Evolutionary conservation across 495 filamentous ascomycete genomes (phyloP).

Genomic region (Massariosphaeria phaeospora): DNA sequence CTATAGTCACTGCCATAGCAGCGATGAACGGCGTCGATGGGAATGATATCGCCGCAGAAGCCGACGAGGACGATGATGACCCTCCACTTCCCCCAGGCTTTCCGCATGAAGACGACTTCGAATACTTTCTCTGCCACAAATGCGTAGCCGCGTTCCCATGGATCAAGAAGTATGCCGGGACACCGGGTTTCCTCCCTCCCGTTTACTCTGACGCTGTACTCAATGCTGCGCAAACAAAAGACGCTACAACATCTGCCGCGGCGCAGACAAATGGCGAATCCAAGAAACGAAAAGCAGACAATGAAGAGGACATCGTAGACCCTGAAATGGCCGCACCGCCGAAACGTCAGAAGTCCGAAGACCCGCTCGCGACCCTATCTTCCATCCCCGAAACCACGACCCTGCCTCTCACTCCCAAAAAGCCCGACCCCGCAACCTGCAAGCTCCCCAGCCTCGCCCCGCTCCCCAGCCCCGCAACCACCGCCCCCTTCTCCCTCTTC

Average conservation of each 20-base stretch:
- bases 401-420: conserved; percentile 36
- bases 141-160: conserved; percentile 85
- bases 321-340: conserved; percentile 6
- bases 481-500: conserved; percentile 69
- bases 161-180: conserved; percentile 87
- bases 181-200: conserved; percentile 71
- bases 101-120: conserved; percentile 81
- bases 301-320: conserved; percentile 41
- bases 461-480: conserved; percentile 49
- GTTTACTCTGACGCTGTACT: conserved; percentile 45
- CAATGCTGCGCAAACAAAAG: conserved; percentile 7
- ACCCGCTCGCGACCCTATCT: conserved; percentile 10
- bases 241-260: conserved; percentile 28
- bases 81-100: conserved; percentile 73
- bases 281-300: conserved; percentile 75
- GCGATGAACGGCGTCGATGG: conserved; percentile 22
- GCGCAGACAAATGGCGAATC: conserved; percentile 7
- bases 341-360: conserved; percentile 37
- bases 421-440: conserved; percentile 39
- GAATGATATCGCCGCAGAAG: conserved; percentile 22
- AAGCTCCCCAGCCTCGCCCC: conserved; percentile 41
- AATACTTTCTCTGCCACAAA: conserved; percentile 87
- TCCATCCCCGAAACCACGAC: conserved; percentile 23
- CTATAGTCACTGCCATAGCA: conserved; percentile 14
- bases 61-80: conserved; percentile 38